Percentiles rank a stretch among this genome's conserved stretches.
Conservation (phyloP, 805 yeast species). For the Debaryomyces castellii region DNA sequence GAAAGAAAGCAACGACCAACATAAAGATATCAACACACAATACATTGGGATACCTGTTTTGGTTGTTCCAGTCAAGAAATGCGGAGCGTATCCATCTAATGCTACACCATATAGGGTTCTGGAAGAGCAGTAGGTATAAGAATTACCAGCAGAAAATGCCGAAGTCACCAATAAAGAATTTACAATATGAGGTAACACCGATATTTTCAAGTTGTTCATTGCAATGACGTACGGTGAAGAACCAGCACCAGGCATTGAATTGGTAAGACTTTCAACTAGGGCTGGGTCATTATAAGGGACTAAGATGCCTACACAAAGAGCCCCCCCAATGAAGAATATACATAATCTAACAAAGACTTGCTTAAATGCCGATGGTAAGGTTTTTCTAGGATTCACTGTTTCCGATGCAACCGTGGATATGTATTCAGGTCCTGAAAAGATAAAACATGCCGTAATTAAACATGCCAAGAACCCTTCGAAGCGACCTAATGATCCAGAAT, state of each 20-base stretch:
- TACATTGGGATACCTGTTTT: constrained; percentile 48
- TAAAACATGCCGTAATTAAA: constrained; percentile 68
- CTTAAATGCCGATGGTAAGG: constrained; percentile 75
- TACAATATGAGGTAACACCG: constrained; percentile 45
- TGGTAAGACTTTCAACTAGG: constrained; percentile 55
- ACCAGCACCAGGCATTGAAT: constrained; percentile 64
- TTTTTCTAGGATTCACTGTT: constrained; percentile 65
- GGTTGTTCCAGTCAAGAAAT: constrained; percentile 41
- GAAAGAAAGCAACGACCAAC: constrained; percentile 64
- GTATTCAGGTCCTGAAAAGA: constrained; percentile 86
- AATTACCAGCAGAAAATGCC: constrained; percentile 50
- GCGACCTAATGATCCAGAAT: constrained; percentile 56
- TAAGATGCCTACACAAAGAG: constrained; percentile 75
- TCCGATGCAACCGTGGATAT: constrained; percentile 86
- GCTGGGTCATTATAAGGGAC: constrained; percentile 68
- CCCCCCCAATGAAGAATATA: constrained; percentile 68
- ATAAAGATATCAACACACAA: constrained; percentile 40
- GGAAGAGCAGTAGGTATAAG: constrained; percentile 48
- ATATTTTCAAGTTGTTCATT: constrained; percentile 46
- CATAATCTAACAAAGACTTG: constrained; percentile 70
- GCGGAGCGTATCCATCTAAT: constrained; percentile 47
- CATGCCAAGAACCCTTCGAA: constrained; percentile 74
- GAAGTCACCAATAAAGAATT: constrained; percentile 43
- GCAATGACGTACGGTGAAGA: constrained; percentile 52
- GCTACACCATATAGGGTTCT: constrained; percentile 49